phyloP scores from a whole-genome alignment of 2,329 filamentous ascomycete genomes.

The Colletotrichum sp. region DNA sequence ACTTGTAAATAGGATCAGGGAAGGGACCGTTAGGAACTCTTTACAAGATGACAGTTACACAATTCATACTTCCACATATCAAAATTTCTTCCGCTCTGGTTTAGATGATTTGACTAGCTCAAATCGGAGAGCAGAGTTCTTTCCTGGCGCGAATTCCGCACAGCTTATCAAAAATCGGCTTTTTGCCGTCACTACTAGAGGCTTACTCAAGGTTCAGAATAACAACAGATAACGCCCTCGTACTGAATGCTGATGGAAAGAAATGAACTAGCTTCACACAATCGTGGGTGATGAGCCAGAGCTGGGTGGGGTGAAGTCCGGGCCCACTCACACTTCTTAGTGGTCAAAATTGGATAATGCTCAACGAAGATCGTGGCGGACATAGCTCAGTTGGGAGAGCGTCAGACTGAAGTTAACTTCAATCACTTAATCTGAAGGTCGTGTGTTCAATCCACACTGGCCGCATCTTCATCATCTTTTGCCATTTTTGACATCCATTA shows the following conservation, averaged over 20 bases:
- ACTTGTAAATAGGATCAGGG: neutral
- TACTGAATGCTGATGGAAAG: neutral
- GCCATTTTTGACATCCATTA: neutral
- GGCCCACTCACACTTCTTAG: neutral
- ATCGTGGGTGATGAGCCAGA: neutral
- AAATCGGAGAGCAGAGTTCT: neutral
- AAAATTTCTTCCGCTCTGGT: neutral
- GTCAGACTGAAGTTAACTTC: constrained; percentile 22
- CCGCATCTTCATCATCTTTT: constrained; percentile 1
- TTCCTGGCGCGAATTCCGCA: neutral
- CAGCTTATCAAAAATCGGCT: neutral
- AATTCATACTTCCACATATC: neutral
- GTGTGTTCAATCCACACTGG: neutral
- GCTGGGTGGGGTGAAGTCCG: neutral
- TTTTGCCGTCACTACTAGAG: neutral
- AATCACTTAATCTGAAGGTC: constrained; percentile 19
- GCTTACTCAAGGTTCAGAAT: neutral
- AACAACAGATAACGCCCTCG: neutral
- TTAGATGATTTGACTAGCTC: neutral
- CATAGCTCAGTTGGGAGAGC: constrained; percentile 23
- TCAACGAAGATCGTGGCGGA: constrained; percentile 2
- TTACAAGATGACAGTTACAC: neutral
- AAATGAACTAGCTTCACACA: neutral
- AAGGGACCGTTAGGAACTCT: neutral
- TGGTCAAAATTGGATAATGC: neutral